Evolutionary conservation across 1,139 yeast genomes (phyloP), one percentile per base, ranked within the genome.

Genomic region (Ogataea hybrid): DNA sequence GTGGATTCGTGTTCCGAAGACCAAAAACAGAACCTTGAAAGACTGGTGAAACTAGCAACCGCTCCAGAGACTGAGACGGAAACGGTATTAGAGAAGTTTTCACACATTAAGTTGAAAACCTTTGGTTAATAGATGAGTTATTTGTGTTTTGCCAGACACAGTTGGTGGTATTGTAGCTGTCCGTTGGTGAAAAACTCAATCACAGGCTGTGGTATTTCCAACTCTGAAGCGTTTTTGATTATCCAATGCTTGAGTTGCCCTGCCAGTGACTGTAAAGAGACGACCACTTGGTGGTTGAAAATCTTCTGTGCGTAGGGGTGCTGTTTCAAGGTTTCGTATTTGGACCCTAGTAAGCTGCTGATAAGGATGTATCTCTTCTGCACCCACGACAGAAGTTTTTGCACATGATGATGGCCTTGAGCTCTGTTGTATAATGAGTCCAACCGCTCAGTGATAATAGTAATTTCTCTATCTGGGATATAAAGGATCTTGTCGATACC

Each of bases 401-500:
- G 39, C 15, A 21, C 21, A 11, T 11, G 12, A n/a, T 30, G 27
- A 27, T 25, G 22, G 6, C 30, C 30, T 12, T 30, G 31, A 2
- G 25, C 9, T n/a, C 7, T 7, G 4, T 16, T 14, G 35, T 30
- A 31, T 4, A 12, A 5, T n/a, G 21, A 20, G 8, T 8, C 12
- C 10, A 17, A 18, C 40, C 39, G 35, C 12, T 35, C 18, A 9
- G 5, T 15, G 14, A 34, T 3, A 5, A 14, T 2, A 9, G 29
- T 6, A 5, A 39, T 5, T 28, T 53, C 56, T 1, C 32, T 22
- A 7, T 21, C 5, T 17, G 57, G 57, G 12, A 53, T 27, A 51
- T 74, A 76, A 4, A 79, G 15, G 22, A 77, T 46, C 47, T 75
- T 69, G 0, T 74, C 77, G 15, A 78, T 39, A 0, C 80, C 79